A percentile compares a stretch with the other conserved stretches of the same genome.
phyloP scores from a whole-genome alignment of 1,139 yeast genomes.

The Diutina catenulata region DNA sequence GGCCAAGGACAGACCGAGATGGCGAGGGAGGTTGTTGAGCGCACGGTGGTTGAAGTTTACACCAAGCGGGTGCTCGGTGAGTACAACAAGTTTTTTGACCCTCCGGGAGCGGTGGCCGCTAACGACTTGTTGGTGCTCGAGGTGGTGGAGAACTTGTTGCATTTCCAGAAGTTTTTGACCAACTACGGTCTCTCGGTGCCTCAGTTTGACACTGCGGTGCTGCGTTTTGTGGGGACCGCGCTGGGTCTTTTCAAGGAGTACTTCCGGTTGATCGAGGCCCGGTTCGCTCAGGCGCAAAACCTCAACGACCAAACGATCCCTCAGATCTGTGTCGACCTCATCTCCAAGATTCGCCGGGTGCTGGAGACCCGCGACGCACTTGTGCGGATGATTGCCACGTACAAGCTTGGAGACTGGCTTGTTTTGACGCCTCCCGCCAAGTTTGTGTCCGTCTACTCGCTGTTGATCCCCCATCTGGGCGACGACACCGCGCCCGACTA shows the following conservation, averaged over 20 bases:
- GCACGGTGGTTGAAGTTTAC: neutral
- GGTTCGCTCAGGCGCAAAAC: slow-evolving; percentile 30
- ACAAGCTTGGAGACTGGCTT: slow-evolving; percentile 61
- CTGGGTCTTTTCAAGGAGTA: slow-evolving; percentile 33
- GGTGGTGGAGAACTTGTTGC: neutral
- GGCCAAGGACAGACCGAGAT: neutral
- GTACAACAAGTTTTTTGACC: slow-evolving; percentile 1
- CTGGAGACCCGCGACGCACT: slow-evolving; percentile 49
- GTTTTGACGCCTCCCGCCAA: slow-evolving; percentile 40
- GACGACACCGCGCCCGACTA: slow-evolving; percentile 13
- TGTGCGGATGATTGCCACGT: slow-evolving; percentile 34
- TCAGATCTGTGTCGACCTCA: slow-evolving; percentile 23
- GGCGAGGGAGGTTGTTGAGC: neutral
- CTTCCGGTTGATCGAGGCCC: slow-evolving; percentile 40
- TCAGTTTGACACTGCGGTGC: neutral
- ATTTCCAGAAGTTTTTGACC: neutral
- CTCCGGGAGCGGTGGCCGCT: neutral
- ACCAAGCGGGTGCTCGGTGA: neutral
- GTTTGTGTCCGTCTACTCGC: slow-evolving; percentile 39
- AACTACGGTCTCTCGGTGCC: neutral
- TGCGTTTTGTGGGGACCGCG: slow-evolving; percentile 3
- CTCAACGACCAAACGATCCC: slow-evolving; percentile 55
- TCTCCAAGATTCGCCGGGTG: slow-evolving; percentile 50
- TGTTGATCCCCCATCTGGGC: slow-evolving; percentile 33
- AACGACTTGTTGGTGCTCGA: slow-evolving; percentile 1